A percentile compares a stretch with the other conserved stretches of the same genome.
These are phyloP conservation scores for Pythium coloratum DNA, from an alignment of 352 stramenopile species.

Conservation along the genomic window DNA sequence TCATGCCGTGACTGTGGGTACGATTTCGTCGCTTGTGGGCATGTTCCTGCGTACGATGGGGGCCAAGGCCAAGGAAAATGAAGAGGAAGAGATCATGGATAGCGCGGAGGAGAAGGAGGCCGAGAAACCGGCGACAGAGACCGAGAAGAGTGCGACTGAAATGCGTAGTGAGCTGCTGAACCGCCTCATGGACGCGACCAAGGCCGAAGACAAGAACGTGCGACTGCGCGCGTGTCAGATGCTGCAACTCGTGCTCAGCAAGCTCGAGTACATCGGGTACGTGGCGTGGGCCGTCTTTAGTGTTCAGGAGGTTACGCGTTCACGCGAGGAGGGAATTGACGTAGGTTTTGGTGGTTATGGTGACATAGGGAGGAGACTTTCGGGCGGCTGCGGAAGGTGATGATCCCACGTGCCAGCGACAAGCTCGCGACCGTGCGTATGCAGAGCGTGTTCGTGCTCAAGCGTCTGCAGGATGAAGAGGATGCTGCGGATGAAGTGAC, in stretches of 20 bases:
- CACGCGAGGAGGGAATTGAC: too few relatives aligned
- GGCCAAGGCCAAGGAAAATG: conserved; percentile 5
- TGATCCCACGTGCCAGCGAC: conserved; percentile 60
- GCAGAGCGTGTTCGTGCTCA: conserved; percentile 61
- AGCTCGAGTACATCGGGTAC: conserved; percentile 56
- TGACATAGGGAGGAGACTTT: conserved; percentile 38
- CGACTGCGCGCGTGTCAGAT: conserved; percentile 60
- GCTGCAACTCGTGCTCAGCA: conserved; percentile 58
- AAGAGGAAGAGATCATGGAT: conserved; percentile 6
- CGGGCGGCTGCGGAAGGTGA: conserved; percentile 34
- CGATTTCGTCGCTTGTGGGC: conserved; percentile 51
- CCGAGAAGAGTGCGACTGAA: conserved; percentile 31
- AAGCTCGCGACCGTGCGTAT: conserved; percentile 62
- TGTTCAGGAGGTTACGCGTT: too few relatives aligned
- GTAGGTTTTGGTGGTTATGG: too few relatives aligned
- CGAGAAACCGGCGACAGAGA: too few relatives aligned
- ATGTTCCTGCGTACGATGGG: conserved; percentile 37
- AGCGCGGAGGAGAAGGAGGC: neutral
- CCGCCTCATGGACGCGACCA: conserved; percentile 47
- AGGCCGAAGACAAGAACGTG: conserved; percentile 61
- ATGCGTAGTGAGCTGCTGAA: conserved; percentile 50
- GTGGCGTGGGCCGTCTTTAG: conserved; percentile 2
- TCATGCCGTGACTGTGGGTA: conserved; percentile 44
- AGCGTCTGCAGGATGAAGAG: conserved; percentile 51
- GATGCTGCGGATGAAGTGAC: conserved; percentile 45